A percentile compares a stretch with the other conserved stretches of the same genome.
These are phyloP conservation scores for Diutina rugosa DNA, from an alignment of 1,139 yeast genomes.

Conservation along the genomic window DNA sequence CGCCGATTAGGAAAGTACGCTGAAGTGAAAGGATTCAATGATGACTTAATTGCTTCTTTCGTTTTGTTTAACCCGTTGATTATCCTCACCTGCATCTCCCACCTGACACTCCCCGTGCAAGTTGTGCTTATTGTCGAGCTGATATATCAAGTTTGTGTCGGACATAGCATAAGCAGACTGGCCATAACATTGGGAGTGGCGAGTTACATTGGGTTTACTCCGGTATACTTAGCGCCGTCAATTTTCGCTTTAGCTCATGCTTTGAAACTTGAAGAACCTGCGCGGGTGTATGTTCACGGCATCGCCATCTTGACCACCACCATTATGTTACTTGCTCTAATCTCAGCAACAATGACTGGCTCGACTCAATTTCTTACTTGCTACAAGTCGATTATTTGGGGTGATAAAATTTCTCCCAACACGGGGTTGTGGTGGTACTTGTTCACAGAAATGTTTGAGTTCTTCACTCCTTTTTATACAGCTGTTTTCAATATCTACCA, in stretches of 20 bases:
- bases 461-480: slow-evolving; percentile 71
- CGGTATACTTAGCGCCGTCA: slow-evolving; percentile 45
- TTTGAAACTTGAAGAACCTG: slow-evolving; percentile 5
- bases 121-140: slow-evolving; percentile 43
- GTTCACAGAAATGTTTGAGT: slow-evolving; percentile 89
- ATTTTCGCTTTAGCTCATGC: slow-evolving; percentile 26
- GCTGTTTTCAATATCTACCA: slow-evolving; percentile 74
- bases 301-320: slow-evolving; percentile 14
- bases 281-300: slow-evolving; percentile 10
- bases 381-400: slow-evolving; percentile 47
- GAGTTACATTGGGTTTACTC: slow-evolving; percentile 51
- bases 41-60: slow-evolving; percentile 40
- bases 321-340: slow-evolving; percentile 19
- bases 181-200: slow-evolving; percentile 49
- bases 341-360: slow-evolving; percentile 20
- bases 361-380: slow-evolving; percentile 44
- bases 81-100: slow-evolving; percentile 53
- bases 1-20: slow-evolving; percentile 5
- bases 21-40: slow-evolving; percentile 14
- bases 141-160: slow-evolving; percentile 31
- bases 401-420: slow-evolving; percentile 67
- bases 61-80: slow-evolving; percentile 65
- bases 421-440: slow-evolving; percentile 98
- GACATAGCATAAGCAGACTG: slow-evolving; percentile 28
- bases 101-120: slow-evolving; percentile 52